Base-by-base conservation (phyloP, 2,329 filamentous ascomycete species). In the Hypocreales sp. region DNA sequence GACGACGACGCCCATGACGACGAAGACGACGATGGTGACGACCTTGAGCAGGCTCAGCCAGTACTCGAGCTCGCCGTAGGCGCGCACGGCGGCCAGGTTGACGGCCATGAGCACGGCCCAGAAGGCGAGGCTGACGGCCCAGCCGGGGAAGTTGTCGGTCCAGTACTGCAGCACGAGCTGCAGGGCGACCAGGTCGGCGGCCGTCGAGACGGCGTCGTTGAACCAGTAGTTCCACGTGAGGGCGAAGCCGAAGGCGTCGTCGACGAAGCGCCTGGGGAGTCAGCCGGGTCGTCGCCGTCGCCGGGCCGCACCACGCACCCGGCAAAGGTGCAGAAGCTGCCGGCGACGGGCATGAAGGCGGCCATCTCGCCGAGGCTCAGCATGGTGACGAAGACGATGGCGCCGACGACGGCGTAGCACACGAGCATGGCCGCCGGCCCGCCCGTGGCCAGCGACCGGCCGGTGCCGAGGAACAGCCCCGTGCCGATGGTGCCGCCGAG, bases 181-280 rank as follows among this genome's bases (percentile, higher is more conserved):
- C 15, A 53, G 34, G 2, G 50, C 50, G 13, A 75, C 66, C 15
- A 77, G 48, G 47, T 78, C 72, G 0, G 68, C 56, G 0, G 71
- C 72, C 2, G 48, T 52, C 0, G 50, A 53, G 0, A 54, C 48
- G 15, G 70, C 71, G 47, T 76, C 69, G 42, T 77, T 75, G 39
- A 75, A 73, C 70, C 70, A 77, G 44, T 68, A 69, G 36, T 69
- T 70, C 65, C 64, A 69, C 0, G 63, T 67, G 17, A 67, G 43
- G 4, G 63, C 61, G 34, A 67, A 67, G 1, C 63, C 64, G 35
- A 65, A 58, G 1, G 61, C 57, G 37, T 65, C 61, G 36, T 68
- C 63, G 8, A 67, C 57, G 31, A 62, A 67, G 25, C 63, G 56
- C 8, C 50, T 46, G 20, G 22, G 35, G 18, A 30, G 22, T 24